Percentiles rank a stretch among this genome's conserved stretches.
Evolutionary conservation across 257 asterid species (phyloP).

Genomic region (Penstemon eatonii): DNA sequence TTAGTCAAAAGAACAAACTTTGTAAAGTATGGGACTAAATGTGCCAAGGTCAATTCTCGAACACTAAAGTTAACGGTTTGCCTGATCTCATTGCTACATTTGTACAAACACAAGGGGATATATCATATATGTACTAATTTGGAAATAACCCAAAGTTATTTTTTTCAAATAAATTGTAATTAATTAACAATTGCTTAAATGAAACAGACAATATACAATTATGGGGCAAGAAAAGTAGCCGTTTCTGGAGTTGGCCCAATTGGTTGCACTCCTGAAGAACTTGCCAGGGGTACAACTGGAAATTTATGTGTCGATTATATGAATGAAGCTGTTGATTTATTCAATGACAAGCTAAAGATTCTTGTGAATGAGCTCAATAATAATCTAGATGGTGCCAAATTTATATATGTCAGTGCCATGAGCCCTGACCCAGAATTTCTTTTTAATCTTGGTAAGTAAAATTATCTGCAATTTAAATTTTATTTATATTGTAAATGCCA

Average conservation of each 20-base stretch:
- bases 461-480: background rate
- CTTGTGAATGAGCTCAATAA: constrained; percentile 32
- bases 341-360: constrained; percentile 33
- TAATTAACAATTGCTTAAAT: constrained; percentile 1
- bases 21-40: too few relatives aligned
- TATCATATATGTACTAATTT: too few relatives aligned
- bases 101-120: too few relatives aligned
- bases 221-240: constrained; percentile 46
- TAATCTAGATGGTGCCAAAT: constrained; percentile 24
- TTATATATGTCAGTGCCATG: constrained; percentile 22
- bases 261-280: constrained; percentile 43
- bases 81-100: too few relatives aligned
- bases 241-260: constrained; percentile 34
- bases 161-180: background rate
- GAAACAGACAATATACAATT: constrained; percentile 37
- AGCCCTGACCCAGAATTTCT: background rate
- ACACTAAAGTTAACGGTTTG: too few relatives aligned
- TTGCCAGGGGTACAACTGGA: background rate
- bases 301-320: constrained; percentile 19
- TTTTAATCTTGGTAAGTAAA: constrained; percentile 25
- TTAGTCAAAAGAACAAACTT: too few relatives aligned
- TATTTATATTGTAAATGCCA: too few relatives aligned
- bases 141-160: too few relatives aligned
- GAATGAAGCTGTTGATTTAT: constrained; percentile 33
- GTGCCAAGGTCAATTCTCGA: too few relatives aligned